Conservation (phyloP, 371 early-diverging fungal species). For the Lichtheimia hyalospora region DNA sequence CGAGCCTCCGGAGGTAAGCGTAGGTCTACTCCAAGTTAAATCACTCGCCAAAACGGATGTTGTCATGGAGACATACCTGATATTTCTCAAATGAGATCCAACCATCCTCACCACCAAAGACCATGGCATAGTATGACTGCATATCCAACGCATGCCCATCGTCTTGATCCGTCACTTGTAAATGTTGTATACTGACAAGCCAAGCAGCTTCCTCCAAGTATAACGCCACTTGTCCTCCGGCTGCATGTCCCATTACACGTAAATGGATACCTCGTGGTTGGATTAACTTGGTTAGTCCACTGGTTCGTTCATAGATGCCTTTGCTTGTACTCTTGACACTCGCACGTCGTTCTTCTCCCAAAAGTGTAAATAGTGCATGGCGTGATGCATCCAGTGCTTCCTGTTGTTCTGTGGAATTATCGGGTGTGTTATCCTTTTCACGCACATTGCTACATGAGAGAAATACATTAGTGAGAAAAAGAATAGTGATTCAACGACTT, state of each 20-base stretch:
- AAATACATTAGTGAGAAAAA: too few relatives aligned
- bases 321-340: slow-evolving; percentile 8
- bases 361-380: slow-evolving; percentile 23
- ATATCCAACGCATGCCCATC: slow-evolving; percentile 1
- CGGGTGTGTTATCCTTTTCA: slow-evolving; percentile 15
- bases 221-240: slow-evolving; percentile 33
- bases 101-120: slow-evolving; percentile 23
- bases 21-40: slow-evolving; percentile 19
- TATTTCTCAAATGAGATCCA: slow-evolving; percentile 42
- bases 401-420: slow-evolving; percentile 5
- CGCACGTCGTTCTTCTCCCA: slow-evolving; percentile 8
- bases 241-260: slow-evolving; percentile 17
- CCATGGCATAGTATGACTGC: slow-evolving; percentile 23
- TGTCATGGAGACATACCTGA: slow-evolving; percentile 17
- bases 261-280: slow-evolving; percentile 10
- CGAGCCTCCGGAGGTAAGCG: slow-evolving; percentile 54
- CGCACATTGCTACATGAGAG: neutral
- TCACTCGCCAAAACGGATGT: neutral
- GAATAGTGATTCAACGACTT: neutral
- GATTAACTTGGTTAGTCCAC: slow-evolving; percentile 5
- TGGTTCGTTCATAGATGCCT: slow-evolving; percentile 4
- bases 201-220: slow-evolving; percentile 57
- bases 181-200: slow-evolving; percentile 44
- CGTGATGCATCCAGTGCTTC: slow-evolving; percentile 12
- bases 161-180: slow-evolving; percentile 16